A percentile compares a stretch with the other conserved stretches of the same genome.
Conservation (phyloP, 106 monocot genomes). For the Phalaenopsis equestris region DNA sequence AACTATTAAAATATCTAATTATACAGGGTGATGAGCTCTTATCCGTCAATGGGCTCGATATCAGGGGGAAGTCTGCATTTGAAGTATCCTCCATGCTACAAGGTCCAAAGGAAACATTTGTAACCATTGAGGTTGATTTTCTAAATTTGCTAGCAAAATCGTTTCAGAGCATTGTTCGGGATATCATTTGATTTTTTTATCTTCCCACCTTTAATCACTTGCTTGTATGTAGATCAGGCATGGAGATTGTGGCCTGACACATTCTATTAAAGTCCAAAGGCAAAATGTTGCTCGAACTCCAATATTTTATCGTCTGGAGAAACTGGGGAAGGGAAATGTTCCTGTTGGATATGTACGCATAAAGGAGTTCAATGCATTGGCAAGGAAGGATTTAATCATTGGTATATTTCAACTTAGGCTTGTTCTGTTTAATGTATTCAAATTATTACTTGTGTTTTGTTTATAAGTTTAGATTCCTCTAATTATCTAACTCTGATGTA, state of each 20-base stretch:
- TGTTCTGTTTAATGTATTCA: not conserved
- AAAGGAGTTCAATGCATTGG: slow-evolving; percentile 97
- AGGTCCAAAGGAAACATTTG: slow-evolving; percentile 89
- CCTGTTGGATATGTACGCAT: slow-evolving; percentile 82
- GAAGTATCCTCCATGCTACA: slow-evolving; percentile 85
- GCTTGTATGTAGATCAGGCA: slow-evolving; percentile 61
- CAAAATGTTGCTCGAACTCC: slow-evolving; percentile 79
- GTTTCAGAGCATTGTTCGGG: not conserved
- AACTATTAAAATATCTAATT: slow-evolving; percentile 3
- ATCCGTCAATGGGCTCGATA: slow-evolving; percentile 71
- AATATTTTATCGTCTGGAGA: slow-evolving; percentile 86
- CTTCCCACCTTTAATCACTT: not conserved
- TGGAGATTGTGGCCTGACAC: slow-evolving; percentile 58
- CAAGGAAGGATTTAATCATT: slow-evolving; percentile 81
- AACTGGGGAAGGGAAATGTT: slow-evolving; percentile 48
- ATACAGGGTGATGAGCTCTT: slow-evolving; percentile 83
- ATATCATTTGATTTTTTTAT: not conserved
- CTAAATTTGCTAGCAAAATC: slow-evolving; percentile 1
- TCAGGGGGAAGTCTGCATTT: slow-evolving; percentile 89
- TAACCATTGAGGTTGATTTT: slow-evolving; percentile 60
- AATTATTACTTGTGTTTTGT: not conserved
- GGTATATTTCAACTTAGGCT: slow-evolving; percentile 30
- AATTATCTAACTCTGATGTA: not conserved
- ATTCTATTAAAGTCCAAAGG: slow-evolving; percentile 58
- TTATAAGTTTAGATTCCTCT: not conserved